phyloP scores from a whole-genome alignment of 305 asterid species.

The Fraxinus platypoda region DNA sequence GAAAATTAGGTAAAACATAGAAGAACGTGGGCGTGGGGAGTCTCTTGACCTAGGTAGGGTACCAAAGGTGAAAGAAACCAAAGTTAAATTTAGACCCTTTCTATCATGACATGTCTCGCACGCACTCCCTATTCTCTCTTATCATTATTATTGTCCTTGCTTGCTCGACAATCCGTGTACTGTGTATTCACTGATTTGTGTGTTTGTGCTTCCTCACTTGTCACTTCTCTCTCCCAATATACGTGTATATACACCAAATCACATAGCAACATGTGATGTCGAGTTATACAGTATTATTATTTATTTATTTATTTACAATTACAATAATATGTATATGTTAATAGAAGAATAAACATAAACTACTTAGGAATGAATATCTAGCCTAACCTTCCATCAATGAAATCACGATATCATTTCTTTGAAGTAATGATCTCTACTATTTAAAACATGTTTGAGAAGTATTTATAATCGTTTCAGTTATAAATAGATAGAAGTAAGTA shows the following conservation, averaged over 20 bases:
- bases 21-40: constrained; percentile 41
- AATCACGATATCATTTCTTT: not conserved
- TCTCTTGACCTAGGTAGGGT: constrained; percentile 29
- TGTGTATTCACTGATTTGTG: constrained; percentile 48
- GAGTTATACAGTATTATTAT: no score
- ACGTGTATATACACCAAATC: no score
- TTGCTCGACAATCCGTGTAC: constrained; percentile 73
- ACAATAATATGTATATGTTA: no score
- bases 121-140: not conserved
- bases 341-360: no score
- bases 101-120: constrained; percentile 32
- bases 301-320: no score
- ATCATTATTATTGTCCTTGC: constrained; percentile 43
- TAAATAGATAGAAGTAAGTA: no score
- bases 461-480: no score
- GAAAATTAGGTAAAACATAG: constrained; percentile 31
- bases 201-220: no score
- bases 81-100: constrained; percentile 17
- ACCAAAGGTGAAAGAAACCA: not conserved
- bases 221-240: no score
- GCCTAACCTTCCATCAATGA: not conserved
- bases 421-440: not conserved
- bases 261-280: no score
- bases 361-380: no score
- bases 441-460: not conserved